Evolutionary conservation across 257 asterid species (phyloP).

Genomic region (Hygrophila difformis): DNA sequence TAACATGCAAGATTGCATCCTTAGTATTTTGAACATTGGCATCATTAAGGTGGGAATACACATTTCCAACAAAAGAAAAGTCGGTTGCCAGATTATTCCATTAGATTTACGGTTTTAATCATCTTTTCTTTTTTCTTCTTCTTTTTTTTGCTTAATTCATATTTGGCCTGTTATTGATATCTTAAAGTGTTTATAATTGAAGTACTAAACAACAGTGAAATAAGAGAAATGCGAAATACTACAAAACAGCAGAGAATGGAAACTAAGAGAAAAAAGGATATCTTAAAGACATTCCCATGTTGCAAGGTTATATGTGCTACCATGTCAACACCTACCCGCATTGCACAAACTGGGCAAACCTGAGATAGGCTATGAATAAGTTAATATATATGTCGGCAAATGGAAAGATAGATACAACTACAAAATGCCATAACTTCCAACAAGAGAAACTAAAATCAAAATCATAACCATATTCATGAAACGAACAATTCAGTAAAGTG

Average conservation of each 20-base stretch:
- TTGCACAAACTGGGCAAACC: conserved; percentile 90
- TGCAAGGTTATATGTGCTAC: conserved; percentile 90
- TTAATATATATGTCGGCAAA: not conserved
- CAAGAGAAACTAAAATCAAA: not conserved
- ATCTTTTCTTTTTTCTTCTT: no score
- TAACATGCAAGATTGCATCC: no score
- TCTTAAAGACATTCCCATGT: conserved; percentile 76
- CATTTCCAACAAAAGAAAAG: not conserved
- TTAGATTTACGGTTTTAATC: no score
- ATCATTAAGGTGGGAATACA: not conserved
- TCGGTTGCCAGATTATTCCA: no score
- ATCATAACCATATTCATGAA: not conserved
- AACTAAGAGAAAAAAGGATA: conserved; percentile 48
- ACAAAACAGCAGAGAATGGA: not conserved
- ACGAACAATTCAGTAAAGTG: not conserved
- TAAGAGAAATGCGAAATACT: not conserved
- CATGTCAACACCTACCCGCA: conserved; percentile 95
- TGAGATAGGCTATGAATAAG: conserved; percentile 15
- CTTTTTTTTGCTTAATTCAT: no score
- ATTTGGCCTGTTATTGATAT: no score
- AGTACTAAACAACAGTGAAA: no score
- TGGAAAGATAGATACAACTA: not conserved
- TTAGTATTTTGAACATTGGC: no score
- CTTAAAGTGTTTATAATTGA: no score
- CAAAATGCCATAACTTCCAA: not conserved